Conservation (phyloP, 2,329 filamentous ascomycete species). For the Penicillium polonicum region DNA sequence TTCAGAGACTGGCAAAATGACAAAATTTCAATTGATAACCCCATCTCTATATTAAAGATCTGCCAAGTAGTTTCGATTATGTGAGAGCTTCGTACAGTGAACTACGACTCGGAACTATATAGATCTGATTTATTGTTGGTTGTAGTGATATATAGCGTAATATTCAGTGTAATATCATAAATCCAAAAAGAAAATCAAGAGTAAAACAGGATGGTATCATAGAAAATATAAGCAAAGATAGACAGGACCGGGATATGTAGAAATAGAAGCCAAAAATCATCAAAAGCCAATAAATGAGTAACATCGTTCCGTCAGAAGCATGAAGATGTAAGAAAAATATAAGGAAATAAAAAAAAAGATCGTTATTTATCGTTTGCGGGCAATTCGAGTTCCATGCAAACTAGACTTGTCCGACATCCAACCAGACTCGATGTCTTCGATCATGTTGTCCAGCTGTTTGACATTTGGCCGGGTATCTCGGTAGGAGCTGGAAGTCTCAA, state of each 20-base stretch:
- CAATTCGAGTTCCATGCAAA: constrained; percentile 11
- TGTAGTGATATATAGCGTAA: neutral
- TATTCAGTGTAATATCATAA: neutral
- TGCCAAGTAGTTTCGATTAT: neutral
- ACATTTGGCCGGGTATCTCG: constrained; percentile 24
- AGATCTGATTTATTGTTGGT: neutral
- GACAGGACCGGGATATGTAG: constrained; percentile 1
- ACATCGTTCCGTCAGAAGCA: neutral
- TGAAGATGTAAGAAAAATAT: neutral
- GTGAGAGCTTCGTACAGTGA: neutral
- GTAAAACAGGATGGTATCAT: constrained; percentile 26
- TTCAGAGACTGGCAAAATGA: neutral
- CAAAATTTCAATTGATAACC: neutral
- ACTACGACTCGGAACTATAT: neutral
- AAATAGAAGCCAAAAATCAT: neutral
- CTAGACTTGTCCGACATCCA: constrained; percentile 33
- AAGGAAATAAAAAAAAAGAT: constrained; percentile 1
- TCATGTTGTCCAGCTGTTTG: constrained; percentile 34
- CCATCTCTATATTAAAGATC: neutral
- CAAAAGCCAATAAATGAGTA: neutral
- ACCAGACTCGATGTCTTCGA: constrained; percentile 34
- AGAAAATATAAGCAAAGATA: neutral
- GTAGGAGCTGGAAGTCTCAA: constrained; percentile 20
- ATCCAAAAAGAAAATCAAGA: neutral
- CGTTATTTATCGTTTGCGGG: constrained; percentile 12